Percentiles rank a stretch among this genome's conserved stretches.
These are phyloP conservation scores for Epichloe brachyelytri DNA, from an alignment of 2,329 filamentous ascomycete species.

Conservation along the genomic window DNA sequence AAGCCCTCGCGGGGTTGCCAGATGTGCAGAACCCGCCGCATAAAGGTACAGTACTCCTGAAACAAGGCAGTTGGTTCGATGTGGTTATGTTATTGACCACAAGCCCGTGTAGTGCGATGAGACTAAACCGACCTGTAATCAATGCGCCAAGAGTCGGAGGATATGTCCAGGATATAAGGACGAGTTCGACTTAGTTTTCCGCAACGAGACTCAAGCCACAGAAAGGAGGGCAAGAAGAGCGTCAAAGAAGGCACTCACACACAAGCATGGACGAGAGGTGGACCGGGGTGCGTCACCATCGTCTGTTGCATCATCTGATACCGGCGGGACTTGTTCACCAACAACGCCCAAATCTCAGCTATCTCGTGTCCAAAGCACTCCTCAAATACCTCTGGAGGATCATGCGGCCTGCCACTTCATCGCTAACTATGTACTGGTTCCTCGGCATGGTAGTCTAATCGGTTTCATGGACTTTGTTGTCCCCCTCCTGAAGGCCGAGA, in stretches of 20 bases:
- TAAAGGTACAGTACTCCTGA: conserved; percentile 42
- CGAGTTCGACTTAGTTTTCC: conserved; percentile 60
- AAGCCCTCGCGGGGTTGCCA: conserved; percentile 58
- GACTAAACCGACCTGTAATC: conserved; percentile 50
- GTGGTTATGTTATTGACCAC: background rate
- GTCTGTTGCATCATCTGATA: conserved; percentile 7
- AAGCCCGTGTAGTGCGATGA: conserved; percentile 45
- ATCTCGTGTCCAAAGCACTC: conserved; percentile 13
- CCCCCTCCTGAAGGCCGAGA: conserved; percentile 37
- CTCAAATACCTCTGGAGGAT: conserved; percentile 37
- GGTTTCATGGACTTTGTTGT: conserved; percentile 48
- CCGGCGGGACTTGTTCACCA: conserved; percentile 4
- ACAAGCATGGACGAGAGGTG: conserved; percentile 20
- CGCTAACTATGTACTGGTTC: conserved; percentile 45
- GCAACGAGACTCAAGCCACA: conserved; percentile 58
- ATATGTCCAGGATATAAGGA: conserved; percentile 57
- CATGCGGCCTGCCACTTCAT: conserved; percentile 47
- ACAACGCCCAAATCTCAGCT: conserved; percentile 11
- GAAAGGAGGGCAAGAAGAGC: conserved; percentile 48
- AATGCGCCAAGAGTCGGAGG: conserved; percentile 50
- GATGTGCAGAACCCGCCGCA: conserved; percentile 60
- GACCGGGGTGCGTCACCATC: conserved; percentile 8
- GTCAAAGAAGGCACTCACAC: conserved; percentile 31
- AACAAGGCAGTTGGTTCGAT: background rate
- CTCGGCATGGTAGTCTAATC: conserved; percentile 33